Evolutionary conservation across 1,284 basidiomycete species (phyloP).

Genomic region (Apiotrichum mycotoxinovorans): DNA sequence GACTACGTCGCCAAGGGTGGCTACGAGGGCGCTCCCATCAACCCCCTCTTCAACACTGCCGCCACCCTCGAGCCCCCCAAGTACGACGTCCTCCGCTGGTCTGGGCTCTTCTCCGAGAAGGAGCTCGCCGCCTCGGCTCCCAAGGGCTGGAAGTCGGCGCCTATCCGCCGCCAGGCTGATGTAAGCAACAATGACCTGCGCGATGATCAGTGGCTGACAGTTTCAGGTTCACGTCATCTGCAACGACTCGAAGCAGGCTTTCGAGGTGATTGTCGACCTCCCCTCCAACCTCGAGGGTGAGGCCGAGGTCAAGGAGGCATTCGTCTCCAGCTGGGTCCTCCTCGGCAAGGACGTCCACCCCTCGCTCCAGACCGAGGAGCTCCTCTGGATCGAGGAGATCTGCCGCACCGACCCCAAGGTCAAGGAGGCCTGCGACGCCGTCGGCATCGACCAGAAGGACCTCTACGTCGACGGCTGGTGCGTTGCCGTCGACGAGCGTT

Average conservation of each 20-base stretch:
- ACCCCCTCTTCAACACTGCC: slow-evolving; percentile 44
- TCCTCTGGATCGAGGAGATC: slow-evolving; percentile 50
- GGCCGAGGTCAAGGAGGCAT: slow-evolving; percentile 23
- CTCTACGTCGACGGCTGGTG: slow-evolving; percentile 53
- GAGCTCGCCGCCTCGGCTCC: slow-evolving; percentile 27
- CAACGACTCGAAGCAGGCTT: slow-evolving; percentile 44
- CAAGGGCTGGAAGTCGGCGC: slow-evolving; percentile 11
- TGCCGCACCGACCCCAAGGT: slow-evolving; percentile 48
- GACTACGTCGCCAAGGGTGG: slow-evolving; percentile 27
- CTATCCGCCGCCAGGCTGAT: slow-evolving; percentile 39
- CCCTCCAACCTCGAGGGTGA: slow-evolving; percentile 38
- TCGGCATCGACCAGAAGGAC: slow-evolving; percentile 47
- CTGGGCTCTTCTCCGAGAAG: slow-evolving; percentile 38
- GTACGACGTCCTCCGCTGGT: slow-evolving; percentile 41
- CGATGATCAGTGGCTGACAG: not conserved
- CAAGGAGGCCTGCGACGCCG: slow-evolving; percentile 46
- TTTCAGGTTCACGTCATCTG: slow-evolving; percentile 49
- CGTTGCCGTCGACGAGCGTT: slow-evolving; percentile 53
- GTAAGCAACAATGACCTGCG: slow-evolving; percentile 25
- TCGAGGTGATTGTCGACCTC: slow-evolving; percentile 44
- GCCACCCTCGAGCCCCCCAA: slow-evolving; percentile 46
- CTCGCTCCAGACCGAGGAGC: slow-evolving; percentile 52
- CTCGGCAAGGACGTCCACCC: slow-evolving; percentile 51
- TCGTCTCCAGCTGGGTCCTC: slow-evolving; percentile 39
- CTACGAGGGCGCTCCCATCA: slow-evolving; percentile 22